Evolutionary conservation across 2,329 filamentous ascomycete species (phyloP), one percentile per base, ranked within the genome.

Genomic region (Stromatinia cepivora): DNA sequence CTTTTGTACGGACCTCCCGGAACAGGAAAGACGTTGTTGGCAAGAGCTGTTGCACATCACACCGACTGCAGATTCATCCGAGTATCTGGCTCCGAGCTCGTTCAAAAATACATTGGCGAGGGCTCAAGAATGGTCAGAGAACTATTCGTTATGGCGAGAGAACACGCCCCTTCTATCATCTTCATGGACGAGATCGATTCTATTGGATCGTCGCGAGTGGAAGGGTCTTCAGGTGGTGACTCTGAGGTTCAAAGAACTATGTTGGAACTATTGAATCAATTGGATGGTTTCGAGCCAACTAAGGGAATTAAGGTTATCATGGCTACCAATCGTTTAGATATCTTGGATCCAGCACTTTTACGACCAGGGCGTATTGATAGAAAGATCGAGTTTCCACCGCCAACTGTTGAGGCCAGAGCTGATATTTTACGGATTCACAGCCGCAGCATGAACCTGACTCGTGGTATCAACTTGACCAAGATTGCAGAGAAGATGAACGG

Each of bases 231-330:
- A 28, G 94, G 94, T 66, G 95, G 95, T 78, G 95, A 99, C 79
- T 97, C 94, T 0, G 95, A 99, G 82, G 95, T 99, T 66, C 95
- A 99, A 83, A 90, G 95, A 77, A 99, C 95, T 61, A 99, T 99
- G 95, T 83, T 99, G 82, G 95, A 99, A 81, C 85, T 99, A 71
- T 88, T 99, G 74, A 99, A 99, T 84, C 95, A 99, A 84, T 88
- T 99, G 71, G 95, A 99, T 79, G 95, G 95, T 64, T 99, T 99
- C 81, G 95, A 98, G 82, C 95, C 95, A 8, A 98, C 94, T 59
- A 99, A 99, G 85, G 98, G 98, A 83, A 99, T 99, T 88, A 99
- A 99, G 82, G 93, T 99, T 80, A 97, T 99, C 83, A 99, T 99
- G 94, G 95, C 95, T 67, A 99, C 95, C 62, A 99, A 99, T 82